Percentiles rank a stretch among this genome's conserved stretches.
These are phyloP conservation scores for Fusarium anthophilum DNA, from an alignment of 2,329 filamentous ascomycete species.

Conservation along the genomic window DNA sequence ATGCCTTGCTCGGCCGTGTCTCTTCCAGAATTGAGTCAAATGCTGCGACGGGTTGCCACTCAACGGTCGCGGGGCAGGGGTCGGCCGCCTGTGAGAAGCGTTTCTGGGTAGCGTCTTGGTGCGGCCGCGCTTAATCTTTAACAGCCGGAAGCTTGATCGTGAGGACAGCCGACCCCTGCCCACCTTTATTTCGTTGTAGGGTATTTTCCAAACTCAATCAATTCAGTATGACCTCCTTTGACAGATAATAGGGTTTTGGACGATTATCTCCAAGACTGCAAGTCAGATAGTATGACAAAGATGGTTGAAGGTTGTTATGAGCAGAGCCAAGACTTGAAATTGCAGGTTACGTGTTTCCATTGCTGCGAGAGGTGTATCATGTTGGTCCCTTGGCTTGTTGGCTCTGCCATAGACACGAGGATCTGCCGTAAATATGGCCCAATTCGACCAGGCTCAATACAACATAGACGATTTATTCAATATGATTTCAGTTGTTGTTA, in stretches of 20 bases:
- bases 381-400: background rate
- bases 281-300: slow-evolving; percentile 9
- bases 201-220: background rate
- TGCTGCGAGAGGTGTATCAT: background rate
- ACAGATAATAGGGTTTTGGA: slow-evolving; percentile 6
- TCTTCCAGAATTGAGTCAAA: slow-evolving; percentile 13
- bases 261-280: background rate
- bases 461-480: background rate
- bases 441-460: background rate
- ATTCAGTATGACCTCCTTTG: slow-evolving; percentile 7
- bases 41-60: slow-evolving; percentile 31
- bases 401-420: background rate
- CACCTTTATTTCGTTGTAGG: background rate
- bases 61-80: slow-evolving; percentile 26
- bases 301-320: background rate
- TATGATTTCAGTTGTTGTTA: background rate
- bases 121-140: slow-evolving; percentile 21
- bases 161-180: slow-evolving; percentile 8
- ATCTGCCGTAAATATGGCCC: background rate
- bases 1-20: background rate
- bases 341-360: background rate
- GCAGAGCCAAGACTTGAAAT: background rate
- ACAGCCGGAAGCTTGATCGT: slow-evolving; percentile 25
- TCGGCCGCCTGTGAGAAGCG: slow-evolving; percentile 26
- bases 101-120: slow-evolving; percentile 5